Base-by-base conservation (phyloP, 2,329 filamentous ascomycete genomes). In the Phialemonium atrogriseum region DNA sequence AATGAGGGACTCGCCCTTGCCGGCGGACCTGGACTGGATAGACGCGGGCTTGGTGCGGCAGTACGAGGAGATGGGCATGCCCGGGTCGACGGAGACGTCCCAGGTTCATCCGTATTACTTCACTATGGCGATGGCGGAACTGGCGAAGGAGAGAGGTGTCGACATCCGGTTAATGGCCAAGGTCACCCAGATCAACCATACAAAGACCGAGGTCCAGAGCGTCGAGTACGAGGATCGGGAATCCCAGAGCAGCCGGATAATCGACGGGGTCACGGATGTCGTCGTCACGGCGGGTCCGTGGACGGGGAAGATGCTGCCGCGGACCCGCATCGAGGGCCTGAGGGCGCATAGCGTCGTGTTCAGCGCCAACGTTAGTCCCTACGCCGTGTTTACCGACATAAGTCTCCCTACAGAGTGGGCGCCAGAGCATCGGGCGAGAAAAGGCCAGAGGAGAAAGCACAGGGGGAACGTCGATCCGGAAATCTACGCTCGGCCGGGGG, bases 51-150 rank as follows among this genome's bases (percentile, higher is more conserved):
- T 78, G 3, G 60, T 94, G 14, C 62, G 64, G 32, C 66, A 67
- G 13, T 96, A 94, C 58, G 76, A 84, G 20, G 77, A 81, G 50
- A 95, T 96, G 86, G 86, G 85, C 15, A 43, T 51, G 2, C 61
- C 63, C 3, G 79, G 76, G 3, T 74, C 77, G 1, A 71, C 70
- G 2, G 84, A 86, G 39, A 96, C 91, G 2, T 84, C 91, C 0
- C 91, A 98, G 58, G 89, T 96, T 3, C 89, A 98, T 49, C 91
- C 91, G 0, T 84, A 80, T 39, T 78, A 86, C 26, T 96, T 98
- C 51, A 96, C 91, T 1, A 89, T 76, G 0, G 69, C 78, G 11
- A 93, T 96, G 56, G 84, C 84, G 5, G 64, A 75, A 24, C 67
- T 95, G 10, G 87, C 89, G 0, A 61, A 72, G 34, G 73, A 84